Conservation (phyloP, 2,329 filamentous ascomycete genomes). For the Simplicillium sp. region DNA sequence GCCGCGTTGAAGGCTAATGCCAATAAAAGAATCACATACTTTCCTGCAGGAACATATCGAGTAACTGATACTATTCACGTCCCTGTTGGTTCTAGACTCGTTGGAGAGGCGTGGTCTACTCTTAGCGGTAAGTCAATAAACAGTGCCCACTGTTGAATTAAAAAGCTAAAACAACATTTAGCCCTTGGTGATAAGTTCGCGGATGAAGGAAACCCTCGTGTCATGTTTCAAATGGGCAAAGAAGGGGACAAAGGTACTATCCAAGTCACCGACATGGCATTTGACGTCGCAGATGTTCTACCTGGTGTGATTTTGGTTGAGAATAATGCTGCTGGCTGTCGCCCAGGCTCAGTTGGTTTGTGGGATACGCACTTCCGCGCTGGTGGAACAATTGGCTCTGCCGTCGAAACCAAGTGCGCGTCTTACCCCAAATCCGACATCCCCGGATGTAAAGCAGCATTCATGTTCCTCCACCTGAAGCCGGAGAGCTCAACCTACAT, state of each 20-base stretch:
- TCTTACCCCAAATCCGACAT: slow-evolving; percentile 14
- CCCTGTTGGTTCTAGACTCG: slow-evolving; percentile 6
- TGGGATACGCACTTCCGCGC: slow-evolving; percentile 32
- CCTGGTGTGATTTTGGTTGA: no score
- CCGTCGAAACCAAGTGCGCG: no score
- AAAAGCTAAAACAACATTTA: neutral
- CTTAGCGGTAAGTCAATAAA: slow-evolving; percentile 5
- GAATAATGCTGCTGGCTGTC: neutral
- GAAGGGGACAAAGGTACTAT: no score
- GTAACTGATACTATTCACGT: slow-evolving; percentile 3
- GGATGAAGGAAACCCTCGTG: slow-evolving; percentile 7
- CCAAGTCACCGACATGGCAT: no score
- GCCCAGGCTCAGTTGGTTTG: slow-evolving; percentile 35
- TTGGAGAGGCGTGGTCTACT: slow-evolving; percentile 8
- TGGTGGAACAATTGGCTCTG: slow-evolving; percentile 25
- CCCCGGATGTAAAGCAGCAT: slow-evolving; percentile 32
- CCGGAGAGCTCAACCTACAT: slow-evolving; percentile 36
- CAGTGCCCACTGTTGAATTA: no score
- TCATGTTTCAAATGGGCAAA: neutral
- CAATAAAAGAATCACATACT: slow-evolving; percentile 6
- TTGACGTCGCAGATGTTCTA: no score
- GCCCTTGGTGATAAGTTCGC: slow-evolving; percentile 3
- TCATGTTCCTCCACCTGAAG: slow-evolving; percentile 37
- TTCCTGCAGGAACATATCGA: neutral
- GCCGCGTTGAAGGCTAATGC: slow-evolving; percentile 44